phyloP scores from a whole-genome alignment of 2,329 filamentous ascomycete genomes.

The Arachnomyces sp. region DNA sequence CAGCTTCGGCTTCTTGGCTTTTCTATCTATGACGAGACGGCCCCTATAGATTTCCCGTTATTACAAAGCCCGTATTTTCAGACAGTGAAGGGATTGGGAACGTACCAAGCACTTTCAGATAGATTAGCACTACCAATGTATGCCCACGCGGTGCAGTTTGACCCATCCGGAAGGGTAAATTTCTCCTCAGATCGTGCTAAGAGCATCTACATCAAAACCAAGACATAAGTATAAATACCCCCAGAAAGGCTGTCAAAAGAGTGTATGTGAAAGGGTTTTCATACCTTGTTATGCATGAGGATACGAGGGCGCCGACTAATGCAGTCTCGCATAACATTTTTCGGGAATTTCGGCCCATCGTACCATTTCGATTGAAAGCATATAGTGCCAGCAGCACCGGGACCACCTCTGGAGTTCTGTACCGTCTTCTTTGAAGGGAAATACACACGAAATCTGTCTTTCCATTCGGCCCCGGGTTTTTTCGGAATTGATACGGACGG shows the following conservation, averaged over 20 bases:
- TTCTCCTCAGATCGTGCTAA: constrained; percentile 23
- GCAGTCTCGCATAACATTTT: constrained; percentile 64
- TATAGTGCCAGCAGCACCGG: constrained; percentile 67
- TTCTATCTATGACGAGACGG: constrained; percentile 62
- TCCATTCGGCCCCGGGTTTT: constrained; percentile 30
- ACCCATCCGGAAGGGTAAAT: constrained; percentile 17
- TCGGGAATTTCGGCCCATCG: constrained; percentile 62
- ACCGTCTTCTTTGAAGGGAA: constrained; percentile 73
- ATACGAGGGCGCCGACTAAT: constrained; percentile 62
- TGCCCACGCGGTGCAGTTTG: constrained; percentile 55
- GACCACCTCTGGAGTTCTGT: constrained; percentile 55
- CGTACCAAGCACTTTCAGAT: constrained; percentile 86
- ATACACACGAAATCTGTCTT: constrained; percentile 61
- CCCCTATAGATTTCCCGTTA: constrained; percentile 51
- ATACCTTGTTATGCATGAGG: constrained; percentile 81
- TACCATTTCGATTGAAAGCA: constrained; percentile 71
- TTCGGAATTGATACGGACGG: constrained; percentile 35
- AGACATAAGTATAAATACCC: constrained; percentile 8
- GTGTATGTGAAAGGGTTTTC: too few species aligned
- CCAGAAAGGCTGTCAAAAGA: not conserved
- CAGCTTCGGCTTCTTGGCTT: constrained; percentile 62
- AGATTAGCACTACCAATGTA: constrained; percentile 90
- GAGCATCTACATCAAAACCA: constrained; percentile 23
- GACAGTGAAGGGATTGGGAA: constrained; percentile 11
- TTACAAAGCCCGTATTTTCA: not conserved